Evolutionary conservation across 129 eudicot genomes (phyloP).

Genomic region (Artemisia argyi): DNA sequence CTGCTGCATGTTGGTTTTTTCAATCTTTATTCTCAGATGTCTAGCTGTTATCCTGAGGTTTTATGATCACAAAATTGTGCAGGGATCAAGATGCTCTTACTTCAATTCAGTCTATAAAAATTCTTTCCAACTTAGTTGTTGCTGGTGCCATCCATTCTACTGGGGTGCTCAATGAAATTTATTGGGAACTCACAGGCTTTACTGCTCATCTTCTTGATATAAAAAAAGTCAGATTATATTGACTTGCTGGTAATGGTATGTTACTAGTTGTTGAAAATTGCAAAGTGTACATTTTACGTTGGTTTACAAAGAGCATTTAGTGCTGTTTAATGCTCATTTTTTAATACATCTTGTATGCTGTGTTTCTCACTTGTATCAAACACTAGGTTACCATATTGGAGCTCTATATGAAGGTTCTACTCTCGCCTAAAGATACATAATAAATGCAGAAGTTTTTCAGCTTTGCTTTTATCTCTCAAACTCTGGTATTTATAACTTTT

Average conservation of each 20-base stretch:
- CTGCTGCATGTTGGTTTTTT: neutral
- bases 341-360: constrained; percentile 41
- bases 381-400: constrained; percentile 76
- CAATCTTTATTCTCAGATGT: constrained; percentile 1
- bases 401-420: constrained; percentile 69
- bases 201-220: constrained; percentile 48
- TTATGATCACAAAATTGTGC: constrained; percentile 1
- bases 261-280: neutral
- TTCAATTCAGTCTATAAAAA: constrained; percentile 72
- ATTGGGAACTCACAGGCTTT: constrained; percentile 64
- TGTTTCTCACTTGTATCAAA: constrained; percentile 61
- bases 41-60: constrained; percentile 26
- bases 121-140: constrained; percentile 74
- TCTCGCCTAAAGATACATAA: constrained; percentile 3
- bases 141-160: constrained; percentile 72
- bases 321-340: neutral
- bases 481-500: constrained; percentile 5
- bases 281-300: neutral
- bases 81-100: constrained; percentile 73
- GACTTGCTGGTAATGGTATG: constrained; percentile 74
- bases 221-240: constrained; percentile 42
- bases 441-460: neutral
- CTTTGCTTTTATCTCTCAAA: constrained; percentile 5
- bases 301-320: neutral
- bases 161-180: constrained; percentile 74